Base-by-base conservation (phyloP, 164 flowering plant species). In the Euptelea pleiosperma region DNA sequence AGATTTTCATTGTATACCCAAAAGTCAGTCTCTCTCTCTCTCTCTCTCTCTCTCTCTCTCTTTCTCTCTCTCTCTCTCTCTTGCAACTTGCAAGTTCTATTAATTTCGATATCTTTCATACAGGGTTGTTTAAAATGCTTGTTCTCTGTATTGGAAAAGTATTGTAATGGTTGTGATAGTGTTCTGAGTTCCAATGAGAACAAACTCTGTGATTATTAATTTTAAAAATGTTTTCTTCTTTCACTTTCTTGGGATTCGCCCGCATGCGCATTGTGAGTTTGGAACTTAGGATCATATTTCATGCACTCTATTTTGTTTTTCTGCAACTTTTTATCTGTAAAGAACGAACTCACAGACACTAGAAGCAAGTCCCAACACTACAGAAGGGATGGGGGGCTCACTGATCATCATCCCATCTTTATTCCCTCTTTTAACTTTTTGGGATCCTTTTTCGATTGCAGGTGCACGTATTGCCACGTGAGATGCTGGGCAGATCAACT, bases 401-500 rank as follows among this genome's bases (percentile, higher is more conserved):
- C 69, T 31, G n/a, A n/a, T n/a, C 34, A 60, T 54, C 60, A 46
- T 28, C 33, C 45, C 49, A 61, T 57, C 63, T 57, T 43, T 56
- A 49, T 25, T 19, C 44, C 44, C 24, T 37, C 45, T 26, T 49
- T 48, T 40, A 18, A 42, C 35, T 57, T 56, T 41, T 55, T 21
- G 7, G 28, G 30, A 30, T 40, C 29, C 61, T 59, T 56, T 61
- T 66, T 62, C 11, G 36, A 43, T 65, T 59, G 66, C 70, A 86
- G 93, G 86, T 93, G 75, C 98, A 93, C 78, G 73, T 93, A 33
- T 63, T 93, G 65, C 99, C 99, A 14, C 80, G 79, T 64, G 91
- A 93, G 80, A 83, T 93, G 86, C 72, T 93, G 22, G 97, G 99
- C 8, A 77, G 54, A 68, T 93, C 99, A 36, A 93, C 99, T 65